These are phyloP conservation scores for Phymatotrichopsis omnivora DNA, from an alignment of 2,329 filamentous ascomycete genomes.

Conservation along the genomic window DNA sequence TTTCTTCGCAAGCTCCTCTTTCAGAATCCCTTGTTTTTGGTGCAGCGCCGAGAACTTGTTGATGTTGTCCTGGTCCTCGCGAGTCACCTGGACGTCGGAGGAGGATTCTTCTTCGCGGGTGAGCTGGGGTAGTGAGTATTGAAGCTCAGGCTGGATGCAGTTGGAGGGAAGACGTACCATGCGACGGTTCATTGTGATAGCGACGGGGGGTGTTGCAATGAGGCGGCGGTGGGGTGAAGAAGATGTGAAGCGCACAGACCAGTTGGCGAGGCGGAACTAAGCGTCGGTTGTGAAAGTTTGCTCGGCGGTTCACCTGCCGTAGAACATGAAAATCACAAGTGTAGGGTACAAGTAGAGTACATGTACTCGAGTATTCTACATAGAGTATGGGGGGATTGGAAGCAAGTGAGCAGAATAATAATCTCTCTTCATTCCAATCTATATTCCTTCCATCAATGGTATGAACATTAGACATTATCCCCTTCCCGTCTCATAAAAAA, in stretches of 20 bases:
- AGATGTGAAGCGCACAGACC: no score
- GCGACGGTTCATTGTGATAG: conserved; percentile 43
- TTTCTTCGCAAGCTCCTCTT: conserved; percentile 72
- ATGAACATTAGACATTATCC: no score
- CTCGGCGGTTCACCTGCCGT: no score
- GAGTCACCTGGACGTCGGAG: conserved; percentile 79
- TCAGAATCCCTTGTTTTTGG: conserved; percentile 66
- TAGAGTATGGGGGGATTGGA: background rate
- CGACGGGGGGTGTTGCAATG: background rate
- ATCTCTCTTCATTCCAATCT: no score
- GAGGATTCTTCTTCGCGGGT: conserved; percentile 74
- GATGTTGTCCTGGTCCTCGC: conserved; percentile 98
- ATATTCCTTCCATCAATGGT: no score
- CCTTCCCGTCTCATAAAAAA: no score
- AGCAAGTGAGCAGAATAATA: no score
- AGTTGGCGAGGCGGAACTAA: no score
- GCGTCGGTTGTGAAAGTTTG: no score
- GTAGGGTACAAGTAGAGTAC: no score
- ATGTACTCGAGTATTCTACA: no score
- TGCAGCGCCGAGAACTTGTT: conserved; percentile 94
- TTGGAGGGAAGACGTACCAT: conserved; percentile 43
- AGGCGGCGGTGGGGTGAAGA: background rate
- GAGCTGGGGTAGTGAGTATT: conserved; percentile 48
- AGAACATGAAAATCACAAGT: no score
- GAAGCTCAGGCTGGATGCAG: conserved; percentile 2